Base-by-base conservation (phyloP, 805 yeast species). In the Candida sphagnicola region DNA sequence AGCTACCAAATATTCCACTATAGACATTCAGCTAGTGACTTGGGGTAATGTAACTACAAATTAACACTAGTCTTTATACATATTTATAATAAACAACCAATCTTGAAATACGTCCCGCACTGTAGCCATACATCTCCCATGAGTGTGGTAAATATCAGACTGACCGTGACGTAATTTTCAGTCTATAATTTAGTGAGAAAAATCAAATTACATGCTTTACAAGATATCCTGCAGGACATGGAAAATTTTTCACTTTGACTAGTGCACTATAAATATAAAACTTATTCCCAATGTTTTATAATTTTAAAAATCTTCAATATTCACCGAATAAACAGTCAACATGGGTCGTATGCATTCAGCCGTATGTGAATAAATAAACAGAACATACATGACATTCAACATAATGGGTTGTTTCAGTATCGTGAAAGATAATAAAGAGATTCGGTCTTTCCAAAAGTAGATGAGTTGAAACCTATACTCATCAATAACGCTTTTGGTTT, bases 341-440 rank as follows among this genome's bases (percentile, higher is more conserved):
- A 91, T 91, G 99, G 99, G 95, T 90, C 96, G 99, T 80, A 82
- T 91, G 90, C 98, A 91, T 88, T 85, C 96, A 77, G 77, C 85
- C 73, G 95, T 85, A 85, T 79, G 95, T 85, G 72, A 13, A 8
- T 26, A 8, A n/a, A 34, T 11, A 21, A 17, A 34, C 26, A 12
- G 14, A 18, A 8, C 16, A 28, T 30, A 16, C 21, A 16, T 16
- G 13, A 10, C 21, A 28, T 19, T 31, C 19, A 17, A 24, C 25
- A 35, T 18, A 21, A 38, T 42, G 58, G 60, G 43, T 51, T 48
- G 51, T 31, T 41, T 45, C 49, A 50, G 60, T 54, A 18, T 21
- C 21, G 21, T 31, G 35, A 13, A 31, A 31, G 35, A 31, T 31
- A 31, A 21, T 21, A 31, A 31, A 31, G 35, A 31, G 26, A n/a